A percentile compares a stretch with the other conserved stretches of the same genome.
phyloP scores from a whole-genome alignment of 192 early-diverging fungal species.

The Helicostylum pulchrum region DNA sequence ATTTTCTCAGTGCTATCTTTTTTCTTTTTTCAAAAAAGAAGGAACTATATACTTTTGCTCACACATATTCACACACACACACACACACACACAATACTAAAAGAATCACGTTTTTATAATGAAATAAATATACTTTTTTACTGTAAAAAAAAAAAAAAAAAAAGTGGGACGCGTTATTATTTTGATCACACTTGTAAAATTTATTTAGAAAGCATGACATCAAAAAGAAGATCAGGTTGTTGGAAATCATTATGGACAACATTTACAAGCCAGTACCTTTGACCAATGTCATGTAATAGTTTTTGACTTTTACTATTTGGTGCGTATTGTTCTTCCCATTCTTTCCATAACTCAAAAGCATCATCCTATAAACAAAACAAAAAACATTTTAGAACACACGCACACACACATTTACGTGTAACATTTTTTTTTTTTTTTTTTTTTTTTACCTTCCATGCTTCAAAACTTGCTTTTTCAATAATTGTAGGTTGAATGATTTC shows the following conservation, averaged over 20 bases:
- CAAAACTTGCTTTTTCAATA: constrained; percentile 70
- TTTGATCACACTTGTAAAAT: neutral
- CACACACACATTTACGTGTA: too few relatives aligned
- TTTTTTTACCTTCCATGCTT: constrained; percentile 68
- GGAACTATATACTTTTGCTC: too few relatives aligned
- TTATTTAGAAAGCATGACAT: constrained; percentile 36
- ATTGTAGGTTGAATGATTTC: constrained; percentile 87
- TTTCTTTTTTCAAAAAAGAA: too few relatives aligned
- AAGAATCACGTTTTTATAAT: neutral
- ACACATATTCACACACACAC: neutral
- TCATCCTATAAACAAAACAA: too few relatives aligned
- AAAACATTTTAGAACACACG: too few relatives aligned
- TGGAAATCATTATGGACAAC: constrained; percentile 81
- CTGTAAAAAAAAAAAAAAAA: neutral
- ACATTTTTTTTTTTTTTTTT: too few relatives aligned
- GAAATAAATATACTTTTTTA: too few relatives aligned
- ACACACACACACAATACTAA: neutral
- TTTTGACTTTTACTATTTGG: constrained; percentile 49
- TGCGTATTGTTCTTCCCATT: constrained; percentile 71
- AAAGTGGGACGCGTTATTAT: neutral
- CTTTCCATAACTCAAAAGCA: constrained; percentile 76
- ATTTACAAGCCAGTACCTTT: constrained; percentile 73
- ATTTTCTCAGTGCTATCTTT: too few relatives aligned
- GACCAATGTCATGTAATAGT: constrained; percentile 63
- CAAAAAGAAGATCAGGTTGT: constrained; percentile 42